Evolutionary conservation across 257 asterid genomes (phyloP), one percentile per base, ranked within the genome.

Genomic region (Cinchona pubescens): DNA sequence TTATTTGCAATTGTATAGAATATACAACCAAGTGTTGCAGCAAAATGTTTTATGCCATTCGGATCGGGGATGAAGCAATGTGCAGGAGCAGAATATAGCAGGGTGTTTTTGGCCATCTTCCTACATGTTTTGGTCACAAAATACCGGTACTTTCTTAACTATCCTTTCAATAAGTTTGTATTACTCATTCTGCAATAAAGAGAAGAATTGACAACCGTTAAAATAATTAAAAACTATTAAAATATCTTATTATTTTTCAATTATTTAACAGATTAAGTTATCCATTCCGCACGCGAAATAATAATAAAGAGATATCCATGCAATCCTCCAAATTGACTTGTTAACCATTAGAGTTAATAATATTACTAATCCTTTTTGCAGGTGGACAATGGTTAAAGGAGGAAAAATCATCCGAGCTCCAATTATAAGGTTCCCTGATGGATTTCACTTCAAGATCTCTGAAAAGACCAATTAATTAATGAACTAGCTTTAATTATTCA

Each of bases 61-160:
- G 97, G 96, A 49, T 89, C 89, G 21, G 97, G 97, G 11, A 80
- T 92, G 94, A 90, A 92, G 85, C 97, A 92, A 58, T 92, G 97
- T 75, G 97, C 97, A 5, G 96, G 97, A 37, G 96, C 96, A 67
- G 97, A 92, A 55, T 92, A 92, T 59, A 92, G 97, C 68, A 85
- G 88, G 79, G 96, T 85, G 74, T 80, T 92, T 48, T 56, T 92
- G 65, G 92, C 96, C 4, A 80, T 93, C 2, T 92, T 92, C 79
- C 80, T 92, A 25, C 97, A 90, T 84, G 91, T 92, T 55, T 71
- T 92, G 81, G 90, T 88, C 71, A 90, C 94, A 5, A 92, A 85
- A 51, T 92, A 90, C 63, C 90, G 91, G 96, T 87, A 84, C 18
- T 16, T 19, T 77, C 23, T 43, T 32, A 2, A 21, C 61, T 7